phyloP scores from a whole-genome alignment of 352 stramenopile species.

The Pythium insidiosum region DNA sequence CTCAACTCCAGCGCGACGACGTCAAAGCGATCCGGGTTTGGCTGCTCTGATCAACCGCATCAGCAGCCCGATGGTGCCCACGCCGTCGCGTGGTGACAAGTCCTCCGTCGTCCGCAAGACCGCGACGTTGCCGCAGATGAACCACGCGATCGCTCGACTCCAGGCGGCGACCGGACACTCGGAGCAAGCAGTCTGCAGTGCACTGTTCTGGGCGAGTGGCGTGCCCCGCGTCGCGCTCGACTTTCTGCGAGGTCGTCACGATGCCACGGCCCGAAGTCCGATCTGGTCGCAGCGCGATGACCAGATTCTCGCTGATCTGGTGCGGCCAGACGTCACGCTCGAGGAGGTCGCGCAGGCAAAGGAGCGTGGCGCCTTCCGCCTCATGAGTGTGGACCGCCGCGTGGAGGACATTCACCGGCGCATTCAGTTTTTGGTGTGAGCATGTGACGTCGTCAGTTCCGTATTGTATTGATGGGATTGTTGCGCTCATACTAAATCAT shows the following conservation, averaged over 20 bases:
- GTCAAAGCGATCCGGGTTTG: too few relatives aligned
- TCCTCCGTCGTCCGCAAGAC: too few relatives aligned
- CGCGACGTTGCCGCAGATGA: too few relatives aligned
- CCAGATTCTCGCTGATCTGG: constrained; percentile 25
- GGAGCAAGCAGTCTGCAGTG: constrained; percentile 11
- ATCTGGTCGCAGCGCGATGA: constrained; percentile 52
- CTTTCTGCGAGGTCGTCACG: constrained; percentile 11
- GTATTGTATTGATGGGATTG: too few relatives aligned
- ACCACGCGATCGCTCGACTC: too few relatives aligned
- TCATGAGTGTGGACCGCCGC: constrained; percentile 28
- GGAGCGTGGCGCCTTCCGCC: constrained; percentile 21
- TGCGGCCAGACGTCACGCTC: constrained; percentile 8
- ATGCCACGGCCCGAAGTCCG: constrained; percentile 1
- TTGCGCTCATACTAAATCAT: too few relatives aligned
- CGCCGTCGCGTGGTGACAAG: too few relatives aligned
- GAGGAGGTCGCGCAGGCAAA: constrained; percentile 18
- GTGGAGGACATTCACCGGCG: constrained; percentile 35
- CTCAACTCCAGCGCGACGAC: too few relatives aligned
- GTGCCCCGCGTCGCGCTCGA: constrained; percentile 7
- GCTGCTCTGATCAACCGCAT: too few relatives aligned
- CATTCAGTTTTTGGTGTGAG: constrained; percentile 57
- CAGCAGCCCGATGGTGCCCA: too few relatives aligned
- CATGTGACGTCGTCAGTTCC: too few relatives aligned
- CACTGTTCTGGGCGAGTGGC: constrained; percentile 17
- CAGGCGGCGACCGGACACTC: constrained; percentile 15